Percentiles rank a stretch among this genome's conserved stretches.
Evolutionary conservation across 1,284 basidiomycete genomes (phyloP).

Genomic region (Fomitopsis pinicola): DNA sequence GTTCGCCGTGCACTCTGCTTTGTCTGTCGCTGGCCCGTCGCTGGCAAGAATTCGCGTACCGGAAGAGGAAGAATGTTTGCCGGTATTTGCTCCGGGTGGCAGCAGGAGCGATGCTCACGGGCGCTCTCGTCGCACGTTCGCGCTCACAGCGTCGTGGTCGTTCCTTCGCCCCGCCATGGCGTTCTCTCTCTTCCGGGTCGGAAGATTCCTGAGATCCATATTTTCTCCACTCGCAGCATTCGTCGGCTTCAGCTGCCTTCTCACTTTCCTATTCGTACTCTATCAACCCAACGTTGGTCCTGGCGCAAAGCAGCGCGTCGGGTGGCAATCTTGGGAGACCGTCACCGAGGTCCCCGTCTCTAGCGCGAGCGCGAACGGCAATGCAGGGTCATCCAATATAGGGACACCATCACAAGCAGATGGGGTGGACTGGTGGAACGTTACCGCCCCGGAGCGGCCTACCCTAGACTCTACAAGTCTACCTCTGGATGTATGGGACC

Average conservation of each 20-base stretch:
- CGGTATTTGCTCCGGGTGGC: background rate
- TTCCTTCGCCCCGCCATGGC: conserved; percentile 18
- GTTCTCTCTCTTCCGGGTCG: conserved; percentile 29
- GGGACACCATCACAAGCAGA: conserved; percentile 17
- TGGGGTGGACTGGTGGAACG: conserved; percentile 72
- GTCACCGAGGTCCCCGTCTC: conserved; percentile 31
- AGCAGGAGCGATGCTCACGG: background rate
- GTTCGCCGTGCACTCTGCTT: background rate
- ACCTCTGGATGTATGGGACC: conserved; percentile 80
- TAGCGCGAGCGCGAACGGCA: background rate
- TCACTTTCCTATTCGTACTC: conserved; percentile 72
- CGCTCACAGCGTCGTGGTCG: background rate
- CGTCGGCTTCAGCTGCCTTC: conserved; percentile 62
- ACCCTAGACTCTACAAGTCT: conserved; percentile 50
- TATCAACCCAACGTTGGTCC: conserved; percentile 74
- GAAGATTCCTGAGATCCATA: conserved; percentile 41
- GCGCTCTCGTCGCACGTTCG: background rate
- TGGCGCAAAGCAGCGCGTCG: conserved; percentile 67
- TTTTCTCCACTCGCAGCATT: conserved; percentile 57
- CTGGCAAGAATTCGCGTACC: background rate
- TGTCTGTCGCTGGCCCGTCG: background rate
- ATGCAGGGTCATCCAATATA: conserved; percentile 1
- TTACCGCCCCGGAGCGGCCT: conserved; percentile 28
- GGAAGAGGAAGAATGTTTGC: background rate
- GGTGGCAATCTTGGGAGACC: conserved; percentile 88